These are phyloP conservation scores for Termitomyces sp. DNA, from an alignment of 768 basidiomycete species.

Conservation along the genomic window DNA sequence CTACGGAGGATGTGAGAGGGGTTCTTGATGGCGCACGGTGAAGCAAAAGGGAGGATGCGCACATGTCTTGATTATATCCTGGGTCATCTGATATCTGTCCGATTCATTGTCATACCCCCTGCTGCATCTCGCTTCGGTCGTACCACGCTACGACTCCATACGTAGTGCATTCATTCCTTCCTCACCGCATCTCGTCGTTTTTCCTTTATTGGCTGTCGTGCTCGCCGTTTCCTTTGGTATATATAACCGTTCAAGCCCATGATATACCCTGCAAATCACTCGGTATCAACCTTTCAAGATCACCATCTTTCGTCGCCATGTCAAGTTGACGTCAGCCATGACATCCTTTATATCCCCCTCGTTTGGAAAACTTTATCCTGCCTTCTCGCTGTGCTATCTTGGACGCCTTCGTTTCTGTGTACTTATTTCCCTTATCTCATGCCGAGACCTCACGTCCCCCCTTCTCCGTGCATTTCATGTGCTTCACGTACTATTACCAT, in stretches of 20 bases:
- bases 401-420: conserved; percentile 3
- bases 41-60: conserved; percentile 13
- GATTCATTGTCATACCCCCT: conserved; percentile 10
- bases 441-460: conserved; percentile 1
- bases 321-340: neutral
- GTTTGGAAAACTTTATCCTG: conserved; percentile 6
- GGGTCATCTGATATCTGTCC: conserved; percentile 6
- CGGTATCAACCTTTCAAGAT: conserved; percentile 14
- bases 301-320: neutral
- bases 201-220: conserved; percentile 12
- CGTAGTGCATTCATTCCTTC: neutral
- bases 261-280: conserved; percentile 23
- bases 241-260: conserved; percentile 14
- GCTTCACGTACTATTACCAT: conserved; percentile 7
- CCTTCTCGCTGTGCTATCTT: conserved; percentile 6
- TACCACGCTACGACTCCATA: neutral
- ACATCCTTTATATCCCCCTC: neutral
- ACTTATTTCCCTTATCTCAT: conserved; percentile 1
- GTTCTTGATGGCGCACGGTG: conserved; percentile 83
- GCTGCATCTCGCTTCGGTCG: neutral
- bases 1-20: conserved; percentile 86
- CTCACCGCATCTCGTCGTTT: conserved; percentile 2
- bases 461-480: neutral
- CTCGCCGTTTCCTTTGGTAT: conserved; percentile 16
- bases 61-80: conserved; percentile 10